Evolutionary conservation across 306 rosid genomes (phyloP), one percentile per base, ranked within the genome.

Genomic region (Lathyrus tuberosus): DNA sequence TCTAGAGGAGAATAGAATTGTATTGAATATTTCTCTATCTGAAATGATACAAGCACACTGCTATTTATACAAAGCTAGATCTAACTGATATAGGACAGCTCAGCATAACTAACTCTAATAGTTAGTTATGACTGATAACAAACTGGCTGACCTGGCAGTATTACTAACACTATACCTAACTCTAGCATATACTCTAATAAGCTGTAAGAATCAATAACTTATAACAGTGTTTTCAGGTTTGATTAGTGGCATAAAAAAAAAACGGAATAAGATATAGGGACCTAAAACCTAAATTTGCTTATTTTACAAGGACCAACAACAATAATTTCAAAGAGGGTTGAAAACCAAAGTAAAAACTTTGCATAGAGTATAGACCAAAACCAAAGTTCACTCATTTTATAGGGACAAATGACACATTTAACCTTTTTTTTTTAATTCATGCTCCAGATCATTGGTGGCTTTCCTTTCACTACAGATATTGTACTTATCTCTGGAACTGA

Each of bases 401-500:
- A 10, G 12, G 63, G 41, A 28, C 18, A 57, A 22, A 53, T 2
- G 26, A 30, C 16, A 57, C 4, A n/a, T 26, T 56, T 26, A 57
- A 28, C 18, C 54, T 18, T 20, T 14, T 58, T 51, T 31, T 69
- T 43, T 16, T 13, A 13, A 52, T 71, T 52, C 61, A 69, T 49
- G 73, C 62, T 79, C 70, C 86, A 91, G 99, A 83, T 95, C 77
- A 77, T 85, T 62, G 90, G 91, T 52, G 86, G 88, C 80, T 80
- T 85, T 80, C 92, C 99, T 74, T 89, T 87, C 78, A 84, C 81
- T 67, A 75, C 69, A 71, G 99, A 95, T 82, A 22, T 91, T 81
- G 88, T 78, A 60, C 83, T 87, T 61, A 79, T 95, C 78, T 86
- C 99, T 31, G 89, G 89, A 75, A 85, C 85, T 77, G 84, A 73